Evolutionary conservation across 2,329 filamentous ascomycete species (phyloP).

Genomic region (Stemphylium beticola): DNA sequence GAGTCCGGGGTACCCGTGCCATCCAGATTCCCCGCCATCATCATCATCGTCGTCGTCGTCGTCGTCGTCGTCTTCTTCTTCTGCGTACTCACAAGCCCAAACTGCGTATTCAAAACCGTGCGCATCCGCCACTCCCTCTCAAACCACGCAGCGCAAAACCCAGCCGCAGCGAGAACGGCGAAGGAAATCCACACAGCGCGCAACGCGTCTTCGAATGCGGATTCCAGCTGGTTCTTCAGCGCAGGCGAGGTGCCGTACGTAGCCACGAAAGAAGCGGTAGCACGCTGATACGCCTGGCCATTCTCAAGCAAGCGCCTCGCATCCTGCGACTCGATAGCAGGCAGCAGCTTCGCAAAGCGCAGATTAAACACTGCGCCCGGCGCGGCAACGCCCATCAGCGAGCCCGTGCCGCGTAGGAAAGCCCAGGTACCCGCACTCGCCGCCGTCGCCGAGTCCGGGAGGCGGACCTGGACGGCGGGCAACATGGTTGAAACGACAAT

Average conservation of each 20-base stretch:
- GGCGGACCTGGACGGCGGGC: slow-evolving; percentile 37
- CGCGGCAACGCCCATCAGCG: slow-evolving; percentile 38
- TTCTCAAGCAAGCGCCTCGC: slow-evolving; percentile 17
- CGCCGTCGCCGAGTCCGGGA: slow-evolving; percentile 30
- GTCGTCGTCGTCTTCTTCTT: slow-evolving; percentile 5
- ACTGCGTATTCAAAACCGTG: slow-evolving; percentile 49
- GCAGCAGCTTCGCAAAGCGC: slow-evolving; percentile 22
- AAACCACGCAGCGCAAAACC: slow-evolving; percentile 43
- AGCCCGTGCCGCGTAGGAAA: slow-evolving; percentile 38
- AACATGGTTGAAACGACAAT: slow-evolving; percentile 37
- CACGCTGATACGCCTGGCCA: slow-evolving; percentile 39
- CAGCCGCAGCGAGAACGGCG: slow-evolving; percentile 39
- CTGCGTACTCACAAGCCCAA: slow-evolving; percentile 42
- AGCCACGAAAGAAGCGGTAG: slow-evolving; percentile 25
- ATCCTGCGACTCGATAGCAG: slow-evolving; percentile 11
- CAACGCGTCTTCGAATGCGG: slow-evolving; percentile 45
- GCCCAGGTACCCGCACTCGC: slow-evolving; percentile 35
- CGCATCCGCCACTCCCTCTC: slow-evolving; percentile 49
- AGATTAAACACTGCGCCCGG: slow-evolving; percentile 41
- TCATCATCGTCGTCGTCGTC: no score
- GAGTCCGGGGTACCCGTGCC: no score
- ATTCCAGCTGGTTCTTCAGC: slow-evolving; percentile 36
- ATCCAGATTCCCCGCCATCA: background rate
- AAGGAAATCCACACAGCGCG: slow-evolving; percentile 50
- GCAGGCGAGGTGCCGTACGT: slow-evolving; percentile 16